Conservation (phyloP, 2,329 filamentous ascomycete species). For the Penicillium sp. region DNA sequence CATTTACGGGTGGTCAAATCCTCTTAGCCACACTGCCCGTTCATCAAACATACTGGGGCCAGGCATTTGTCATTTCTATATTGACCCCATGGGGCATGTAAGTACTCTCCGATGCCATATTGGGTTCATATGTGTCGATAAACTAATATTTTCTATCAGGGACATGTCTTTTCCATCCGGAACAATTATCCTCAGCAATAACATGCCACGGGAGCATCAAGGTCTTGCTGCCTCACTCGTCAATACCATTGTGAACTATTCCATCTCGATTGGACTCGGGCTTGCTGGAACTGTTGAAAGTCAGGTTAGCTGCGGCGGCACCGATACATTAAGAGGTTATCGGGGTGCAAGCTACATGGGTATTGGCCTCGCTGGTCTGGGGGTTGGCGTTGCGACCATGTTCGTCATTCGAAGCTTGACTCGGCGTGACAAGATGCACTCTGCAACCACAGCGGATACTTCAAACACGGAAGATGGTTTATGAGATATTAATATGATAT, state of each 20-base stretch:
- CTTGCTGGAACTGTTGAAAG: slow-evolving; percentile 65
- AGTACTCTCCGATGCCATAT: slow-evolving; percentile 9
- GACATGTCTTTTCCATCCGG: slow-evolving; percentile 67
- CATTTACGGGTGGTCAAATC: slow-evolving; percentile 38
- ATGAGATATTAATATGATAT: background rate
- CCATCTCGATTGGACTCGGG: slow-evolving; percentile 65
- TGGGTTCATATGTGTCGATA: background rate
- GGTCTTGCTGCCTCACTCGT: slow-evolving; percentile 58
- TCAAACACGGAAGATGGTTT: background rate
- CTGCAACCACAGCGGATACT: background rate
- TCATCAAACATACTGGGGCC: slow-evolving; percentile 46
- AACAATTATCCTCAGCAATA: slow-evolving; percentile 61
- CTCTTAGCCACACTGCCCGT: slow-evolving; percentile 44
- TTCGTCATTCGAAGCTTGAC: background rate
- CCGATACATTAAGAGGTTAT: slow-evolving; percentile 40
- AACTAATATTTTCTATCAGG: slow-evolving; percentile 43
- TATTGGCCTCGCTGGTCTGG: slow-evolving; percentile 31
- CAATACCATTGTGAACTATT: slow-evolving; percentile 67
- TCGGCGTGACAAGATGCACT: background rate
- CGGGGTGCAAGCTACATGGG: slow-evolving; percentile 45
- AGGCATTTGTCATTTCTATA: slow-evolving; percentile 32
- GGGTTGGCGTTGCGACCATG: background rate
- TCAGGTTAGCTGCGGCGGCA: slow-evolving; percentile 43
- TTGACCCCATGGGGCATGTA: slow-evolving; percentile 35
- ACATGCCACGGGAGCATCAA: slow-evolving; percentile 49